Base-by-base conservation (phyloP, 306 rosid species). In the Senna tora region DNA sequence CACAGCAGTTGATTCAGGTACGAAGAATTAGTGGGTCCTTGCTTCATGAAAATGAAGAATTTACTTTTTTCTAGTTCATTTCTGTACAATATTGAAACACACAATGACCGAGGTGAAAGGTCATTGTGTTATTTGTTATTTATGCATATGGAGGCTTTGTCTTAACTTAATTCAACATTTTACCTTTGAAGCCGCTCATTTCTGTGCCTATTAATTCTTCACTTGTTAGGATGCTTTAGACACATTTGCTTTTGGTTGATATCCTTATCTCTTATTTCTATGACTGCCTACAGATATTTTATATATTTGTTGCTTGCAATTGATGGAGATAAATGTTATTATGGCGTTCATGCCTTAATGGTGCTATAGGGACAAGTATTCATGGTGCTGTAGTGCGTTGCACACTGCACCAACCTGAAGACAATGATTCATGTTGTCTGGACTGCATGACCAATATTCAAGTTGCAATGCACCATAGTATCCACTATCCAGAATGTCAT, bases 1-100 rank as follows among this genome's bases (percentile, higher is more conserved):
- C 98, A 59, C 96, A 90, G 54, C 93, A 90, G 71, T 72, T 93
- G 81, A 88, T 93, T 85, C 96, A 90, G 97, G 98, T 87, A 82
- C 22, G 86, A 57, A 62, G 65, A 20, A 56, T 41, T 19, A 39
- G 49, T 33, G 34, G 54, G 46, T 5, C 30, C 39, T 55, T 50
- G 63, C 68, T 33, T 69, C 32, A n/a, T 22, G 53, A 25, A n/a
- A 57, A 58, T 20, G 16, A 10, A 58, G 4, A n/a, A 71, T 28
- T 55, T 46, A 45, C 49, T 11, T 39, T 74, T 55, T 15, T 56
- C 49, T 51, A 47, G 72, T 75, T 42, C 15, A 15, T 9, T 14
- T 21, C 53, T 46, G 50, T 57, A 2, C 57, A 58, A 58, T 45
- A 64, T 64, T 15, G 34, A 55, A 21, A 47, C 12, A 22, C 21